Evolutionary conservation across 345 rosid genomes (phyloP).

Genomic region (Stellera chamaejasme): DNA sequence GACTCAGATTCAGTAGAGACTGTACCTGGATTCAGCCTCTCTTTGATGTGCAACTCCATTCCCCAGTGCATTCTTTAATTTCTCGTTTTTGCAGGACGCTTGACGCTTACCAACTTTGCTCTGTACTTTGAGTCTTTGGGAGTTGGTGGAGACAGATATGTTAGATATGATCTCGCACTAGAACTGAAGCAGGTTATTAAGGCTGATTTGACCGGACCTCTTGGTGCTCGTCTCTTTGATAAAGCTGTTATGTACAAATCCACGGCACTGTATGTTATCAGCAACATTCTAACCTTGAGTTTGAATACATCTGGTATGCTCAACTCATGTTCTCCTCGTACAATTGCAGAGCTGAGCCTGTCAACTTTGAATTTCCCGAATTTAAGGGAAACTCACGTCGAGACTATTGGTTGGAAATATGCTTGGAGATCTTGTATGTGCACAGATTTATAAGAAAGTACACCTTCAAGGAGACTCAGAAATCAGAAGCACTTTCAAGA

Average conservation of each 20-base stretch:
- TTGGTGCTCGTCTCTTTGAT: slow-evolving; percentile 95
- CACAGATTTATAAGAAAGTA: slow-evolving; percentile 60
- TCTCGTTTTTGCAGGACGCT: slow-evolving; percentile 54
- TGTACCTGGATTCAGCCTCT: too few relatives aligned
- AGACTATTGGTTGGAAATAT: slow-evolving; percentile 84
- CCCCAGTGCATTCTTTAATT: slow-evolving; percentile 9
- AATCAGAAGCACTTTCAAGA: slow-evolving; percentile 63
- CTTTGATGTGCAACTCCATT: neutral
- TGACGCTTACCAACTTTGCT: slow-evolving; percentile 75
- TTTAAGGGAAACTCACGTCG: slow-evolving; percentile 89
- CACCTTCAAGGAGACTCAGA: slow-evolving; percentile 56
- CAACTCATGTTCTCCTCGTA: slow-evolving; percentile 9
- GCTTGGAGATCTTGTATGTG: slow-evolving; percentile 69
- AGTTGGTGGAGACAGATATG: slow-evolving; percentile 71
- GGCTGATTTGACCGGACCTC: slow-evolving; percentile 89
- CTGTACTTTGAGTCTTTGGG: slow-evolving; percentile 90
- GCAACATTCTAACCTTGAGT: slow-evolving; percentile 8
- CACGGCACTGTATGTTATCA: slow-evolving; percentile 47
- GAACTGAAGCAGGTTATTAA: slow-evolving; percentile 81
- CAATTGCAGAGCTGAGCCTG: slow-evolving; percentile 57
- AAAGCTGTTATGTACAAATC: slow-evolving; percentile 97
- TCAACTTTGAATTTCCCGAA: slow-evolving; percentile 87
- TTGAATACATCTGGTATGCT: slow-evolving; percentile 4
- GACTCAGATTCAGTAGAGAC: too few relatives aligned
- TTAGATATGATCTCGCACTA: slow-evolving; percentile 64